These are phyloP conservation scores for Thielaviopsis musarum DNA, from an alignment of 2,329 filamentous ascomycete species.

Conservation along the genomic window DNA sequence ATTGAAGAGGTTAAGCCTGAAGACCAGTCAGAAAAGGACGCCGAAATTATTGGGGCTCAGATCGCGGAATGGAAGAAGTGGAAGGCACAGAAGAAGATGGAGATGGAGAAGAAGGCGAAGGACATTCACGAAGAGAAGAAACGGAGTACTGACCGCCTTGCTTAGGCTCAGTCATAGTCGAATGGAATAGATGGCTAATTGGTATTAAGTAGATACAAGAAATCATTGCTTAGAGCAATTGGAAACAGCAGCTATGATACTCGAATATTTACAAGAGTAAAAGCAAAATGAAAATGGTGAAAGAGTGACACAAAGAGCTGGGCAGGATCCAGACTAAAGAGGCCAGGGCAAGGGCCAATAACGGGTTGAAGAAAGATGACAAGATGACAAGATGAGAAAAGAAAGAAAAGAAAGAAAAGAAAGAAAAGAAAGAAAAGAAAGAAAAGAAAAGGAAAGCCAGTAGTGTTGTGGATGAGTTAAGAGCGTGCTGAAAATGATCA, in stretches of 20 bases:
- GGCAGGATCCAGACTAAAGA: no score
- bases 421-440: neutral
- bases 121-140: neutral
- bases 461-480: neutral
- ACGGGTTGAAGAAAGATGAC: neutral
- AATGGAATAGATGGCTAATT: neutral
- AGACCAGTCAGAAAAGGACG: neutral
- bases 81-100: neutral
- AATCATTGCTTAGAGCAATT: neutral
- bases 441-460: neutral
- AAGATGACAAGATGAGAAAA: neutral
- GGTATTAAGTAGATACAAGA: neutral
- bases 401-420: neutral
- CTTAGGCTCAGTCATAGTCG: neutral
- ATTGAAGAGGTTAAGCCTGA: neutral
- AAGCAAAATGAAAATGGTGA: neutral
- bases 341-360: no score
- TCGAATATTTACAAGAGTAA: no score
- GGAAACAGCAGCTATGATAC: neutral
- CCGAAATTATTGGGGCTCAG: neutral
- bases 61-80: neutral
- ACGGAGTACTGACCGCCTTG: neutral
- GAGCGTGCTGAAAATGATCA: neutral
- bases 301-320: no score
- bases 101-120: neutral